Evolutionary conservation across 768 basidiomycete genomes (phyloP), one percentile per base, ranked within the genome.

Genomic region (Amanita exitialis): DNA sequence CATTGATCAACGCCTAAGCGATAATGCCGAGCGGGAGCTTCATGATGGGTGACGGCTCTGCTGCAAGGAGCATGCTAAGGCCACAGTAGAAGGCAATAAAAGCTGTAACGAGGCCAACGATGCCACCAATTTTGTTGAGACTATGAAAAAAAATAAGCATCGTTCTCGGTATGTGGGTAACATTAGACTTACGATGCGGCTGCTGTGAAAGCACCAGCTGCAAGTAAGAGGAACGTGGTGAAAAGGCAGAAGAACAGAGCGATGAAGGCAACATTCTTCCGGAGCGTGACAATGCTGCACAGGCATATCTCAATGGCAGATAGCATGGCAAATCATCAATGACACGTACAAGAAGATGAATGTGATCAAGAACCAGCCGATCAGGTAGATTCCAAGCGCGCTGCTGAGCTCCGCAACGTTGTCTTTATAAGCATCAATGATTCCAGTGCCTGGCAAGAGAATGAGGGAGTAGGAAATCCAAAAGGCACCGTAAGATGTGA

Each of bases 381-480:
- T 70, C 25, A 91, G 72, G 67, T 77, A 91, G 52, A 91, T 83
- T 2, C 83, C 88, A 10, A 92, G 58, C 0, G 86, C 89, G 18
- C 61, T 64, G 7, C 54, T 20, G 12, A 84, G 60, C 58, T 82
- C 75, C 0, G 59, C 59, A 1, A 37, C n/a, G 0, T 51, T 45
- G 16, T 52, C 56, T 13, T 32, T 32, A 59, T 82, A 91, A 0
- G 88, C 77, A 0, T 70, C 62, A 3, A 57, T 7, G 44, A 91
- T 73, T 15, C 88, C 88, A 3, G 75, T 76, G 25, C 75, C 73
- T 2, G 90, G 90, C 43, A 89, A 75, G 60, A 84, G 66, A 58
- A 93, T 80, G 0, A 77, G 70, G 4, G 79, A 86, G 44, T 79
- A 92, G 4, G 89, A 89, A 69, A 92, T 69, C 90, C 90, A 93